These are phyloP conservation scores for Ulota crispa DNA, from an alignment of 225 moss, liverwort and hornwort genomes.

Conservation along the genomic window DNA sequence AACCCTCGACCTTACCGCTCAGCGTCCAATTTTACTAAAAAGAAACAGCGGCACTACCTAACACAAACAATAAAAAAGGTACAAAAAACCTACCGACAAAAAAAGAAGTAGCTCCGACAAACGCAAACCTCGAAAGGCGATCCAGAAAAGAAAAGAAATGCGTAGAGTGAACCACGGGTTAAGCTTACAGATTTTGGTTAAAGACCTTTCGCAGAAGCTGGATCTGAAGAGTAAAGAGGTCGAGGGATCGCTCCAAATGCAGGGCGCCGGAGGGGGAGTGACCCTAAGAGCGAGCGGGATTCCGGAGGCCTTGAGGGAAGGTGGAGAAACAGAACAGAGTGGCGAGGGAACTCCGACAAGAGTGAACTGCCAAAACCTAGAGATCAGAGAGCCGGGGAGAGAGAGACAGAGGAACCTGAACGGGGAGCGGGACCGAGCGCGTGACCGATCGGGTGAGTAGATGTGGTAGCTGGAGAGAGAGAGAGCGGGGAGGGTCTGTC, in stretches of 20 bases:
- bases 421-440: not conserved
- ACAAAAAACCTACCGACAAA: constrained; percentile 31
- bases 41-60: not conserved
- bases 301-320: not conserved
- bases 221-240: constrained; percentile 2
- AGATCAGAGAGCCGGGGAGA: no score
- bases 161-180: no score
- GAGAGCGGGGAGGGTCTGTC: not conserved
- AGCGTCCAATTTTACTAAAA: not conserved
- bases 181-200: not conserved
- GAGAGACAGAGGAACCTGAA: not conserved
- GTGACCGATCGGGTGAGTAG: not conserved
- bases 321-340: not conserved
- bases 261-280: not conserved
- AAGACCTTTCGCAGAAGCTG: not conserved
- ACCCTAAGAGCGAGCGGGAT: no score
- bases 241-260: not conserved
- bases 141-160: not conserved
- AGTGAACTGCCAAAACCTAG: not conserved
- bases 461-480: not conserved
- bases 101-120: not conserved
- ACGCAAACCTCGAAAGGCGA: not conserved
- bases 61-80: not conserved
- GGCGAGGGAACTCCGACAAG: not conserved
- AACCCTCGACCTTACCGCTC: not conserved